Evolutionary conservation across 306 rosid genomes (phyloP), one percentile per base, ranked within the genome.

Genomic region (Sicyos edulis): DNA sequence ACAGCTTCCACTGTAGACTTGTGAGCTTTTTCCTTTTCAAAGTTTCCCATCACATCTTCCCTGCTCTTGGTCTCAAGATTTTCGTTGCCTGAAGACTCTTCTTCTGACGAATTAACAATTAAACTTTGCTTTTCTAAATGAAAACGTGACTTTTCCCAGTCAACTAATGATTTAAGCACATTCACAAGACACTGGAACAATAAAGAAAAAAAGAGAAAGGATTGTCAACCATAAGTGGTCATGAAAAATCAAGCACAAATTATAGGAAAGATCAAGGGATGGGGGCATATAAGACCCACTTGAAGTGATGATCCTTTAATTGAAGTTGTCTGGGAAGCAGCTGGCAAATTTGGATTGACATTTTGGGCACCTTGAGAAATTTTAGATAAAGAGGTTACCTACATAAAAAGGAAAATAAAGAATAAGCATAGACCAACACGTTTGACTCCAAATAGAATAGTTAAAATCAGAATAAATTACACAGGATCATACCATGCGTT

Each of bases 1-100:
- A 92, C 95, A 81, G 97, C 97, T 85, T 95, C 99, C 84, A 95
- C 71, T 58, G 99, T 91, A 55, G 99, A 91, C 80, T 95, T 91
- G 72, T 89, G 99, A 65, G 97, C 97, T 75, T 95, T 95, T 70
- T 91, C 99, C 86, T 86, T 95, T 91, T 85, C 96, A 86, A 95
- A 95, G 77, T 86, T 81, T 53, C 85, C 88, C 64, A 89, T 79
- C 69, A 78, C 72, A 78, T 85, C 92, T 80, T 88, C 96, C 79
- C 88, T 82, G 79, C 79, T 77, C 79, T 88, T 89, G 54, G 76
- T 77, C 77, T 93, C 99, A 66, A 78, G 79, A 80, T 91, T 79
- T 73, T 89, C 99, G 45, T 77, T 81, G 71, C 75, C 78, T n/a
- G 86, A 85, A 77, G 78, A 72, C 75, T 87, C 92, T 77, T 88